These are phyloP conservation scores for Astrephomene gubernaculifera DNA, from an alignment of 139 green algal genomes.

Conservation along the genomic window DNA sequence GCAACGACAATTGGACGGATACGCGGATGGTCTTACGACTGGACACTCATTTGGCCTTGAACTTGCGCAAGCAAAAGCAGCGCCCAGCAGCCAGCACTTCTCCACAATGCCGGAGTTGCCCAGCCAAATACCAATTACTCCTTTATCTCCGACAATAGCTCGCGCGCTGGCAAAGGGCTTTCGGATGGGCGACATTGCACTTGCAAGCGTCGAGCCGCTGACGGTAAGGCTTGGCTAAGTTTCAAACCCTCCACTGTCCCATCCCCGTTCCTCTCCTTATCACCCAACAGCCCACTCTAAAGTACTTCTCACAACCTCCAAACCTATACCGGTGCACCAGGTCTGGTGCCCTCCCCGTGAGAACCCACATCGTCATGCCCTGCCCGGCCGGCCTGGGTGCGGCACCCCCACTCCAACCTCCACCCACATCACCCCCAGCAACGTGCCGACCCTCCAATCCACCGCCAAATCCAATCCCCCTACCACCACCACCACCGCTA, in stretches of 20 bases:
- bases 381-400: too few species aligned
- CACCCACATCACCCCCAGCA: too few species aligned
- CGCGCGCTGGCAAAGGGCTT: slow-evolving; percentile 4
- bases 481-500: too few species aligned
- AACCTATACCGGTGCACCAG: not conserved
- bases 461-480: too few species aligned
- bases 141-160: not conserved
- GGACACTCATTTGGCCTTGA: too few species aligned
- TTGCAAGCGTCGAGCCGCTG: not conserved
- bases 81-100: too few species aligned
- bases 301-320: not conserved
- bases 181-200: not conserved
- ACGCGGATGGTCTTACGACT: too few species aligned
- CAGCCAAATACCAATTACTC: too few species aligned
- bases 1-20: too few species aligned
- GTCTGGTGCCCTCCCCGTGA: not conserved
- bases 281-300: not conserved
- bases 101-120: too few species aligned
- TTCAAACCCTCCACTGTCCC: not conserved
- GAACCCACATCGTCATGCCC: not conserved
- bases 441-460: too few species aligned
- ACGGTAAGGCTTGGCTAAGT: not conserved
- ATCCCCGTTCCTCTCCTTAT: not conserved
- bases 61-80: too few species aligned
- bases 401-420: not conserved